Evolutionary conservation across 768 basidiomycete species (phyloP).

Genomic region (Xerocomus spinulosus): DNA sequence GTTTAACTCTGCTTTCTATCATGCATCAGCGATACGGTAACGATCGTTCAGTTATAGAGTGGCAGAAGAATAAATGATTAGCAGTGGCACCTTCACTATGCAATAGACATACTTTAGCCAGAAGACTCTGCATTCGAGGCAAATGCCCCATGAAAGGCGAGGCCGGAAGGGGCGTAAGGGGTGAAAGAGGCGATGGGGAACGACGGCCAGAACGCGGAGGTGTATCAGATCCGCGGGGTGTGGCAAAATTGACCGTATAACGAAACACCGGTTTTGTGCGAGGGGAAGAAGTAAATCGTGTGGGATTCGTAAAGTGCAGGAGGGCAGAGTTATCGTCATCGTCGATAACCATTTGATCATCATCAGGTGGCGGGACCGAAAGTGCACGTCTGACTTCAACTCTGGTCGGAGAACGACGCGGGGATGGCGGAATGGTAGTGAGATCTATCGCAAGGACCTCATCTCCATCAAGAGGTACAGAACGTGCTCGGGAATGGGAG

Average conservation of each 20-base stretch:
- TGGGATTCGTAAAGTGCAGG: slow-evolving; percentile 21
- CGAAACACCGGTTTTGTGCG: slow-evolving; percentile 9
- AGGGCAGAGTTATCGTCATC: slow-evolving; percentile 10
- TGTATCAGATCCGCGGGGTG: slow-evolving; percentile 15
- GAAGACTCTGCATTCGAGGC: slow-evolving; percentile 10
- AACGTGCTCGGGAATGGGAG: slow-evolving; percentile 25
- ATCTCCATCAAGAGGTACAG: slow-evolving; percentile 25
- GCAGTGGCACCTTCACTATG: neutral
- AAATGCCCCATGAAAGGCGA: slow-evolving; percentile 33
- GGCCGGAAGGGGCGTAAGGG: slow-evolving; percentile 49
- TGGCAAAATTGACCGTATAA: slow-evolving; percentile 28
- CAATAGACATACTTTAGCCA: slow-evolving; percentile 17
- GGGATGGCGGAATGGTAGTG: slow-evolving; percentile 23
- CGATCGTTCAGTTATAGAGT: neutral
- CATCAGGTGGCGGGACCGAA: slow-evolving; percentile 18
- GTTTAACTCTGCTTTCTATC: slow-evolving; percentile 4
- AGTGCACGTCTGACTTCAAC: slow-evolving; percentile 26
- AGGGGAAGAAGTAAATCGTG: slow-evolving; percentile 5
- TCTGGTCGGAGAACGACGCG: slow-evolving; percentile 24
- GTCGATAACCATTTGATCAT: slow-evolving; percentile 26
- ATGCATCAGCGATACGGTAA: neutral
- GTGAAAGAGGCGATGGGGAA: slow-evolving; percentile 32
- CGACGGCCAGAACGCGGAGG: slow-evolving; percentile 1
- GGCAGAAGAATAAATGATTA: slow-evolving; percentile 1
- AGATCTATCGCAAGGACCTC: slow-evolving; percentile 18